phyloP scores from a whole-genome alignment of 2,329 filamentous ascomycete genomes.

The Fusarium sp. region DNA sequence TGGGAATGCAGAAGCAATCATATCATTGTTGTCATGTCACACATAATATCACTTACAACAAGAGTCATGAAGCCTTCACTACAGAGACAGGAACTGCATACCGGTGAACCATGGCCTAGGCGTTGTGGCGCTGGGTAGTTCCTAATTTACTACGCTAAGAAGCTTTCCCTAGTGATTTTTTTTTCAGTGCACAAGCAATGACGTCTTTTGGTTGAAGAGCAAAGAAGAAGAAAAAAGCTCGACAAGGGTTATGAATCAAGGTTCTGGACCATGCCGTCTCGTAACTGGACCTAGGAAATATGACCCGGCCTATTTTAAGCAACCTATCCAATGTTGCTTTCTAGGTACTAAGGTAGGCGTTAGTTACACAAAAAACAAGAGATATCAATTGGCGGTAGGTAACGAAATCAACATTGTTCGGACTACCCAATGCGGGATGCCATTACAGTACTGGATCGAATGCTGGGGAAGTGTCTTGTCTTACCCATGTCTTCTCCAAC shows the following conservation, averaged over 20 bases:
- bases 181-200: slow-evolving; percentile 25
- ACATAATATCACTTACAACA: slow-evolving; percentile 28
- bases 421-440: slow-evolving; percentile 21
- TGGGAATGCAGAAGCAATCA: neutral
- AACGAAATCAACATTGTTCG: neutral
- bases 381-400: slow-evolving; percentile 2
- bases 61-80: slow-evolving; percentile 33
- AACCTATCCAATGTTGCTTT: neutral
- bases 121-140: slow-evolving; percentile 31
- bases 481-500: slow-evolving; percentile 27
- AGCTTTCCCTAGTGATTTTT: slow-evolving; percentile 15
- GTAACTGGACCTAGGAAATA: slow-evolving; percentile 1
- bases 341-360: neutral
- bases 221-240: neutral
- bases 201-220: slow-evolving; percentile 37
- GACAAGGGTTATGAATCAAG: slow-evolving; percentile 28
- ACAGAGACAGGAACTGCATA: slow-evolving; percentile 32
- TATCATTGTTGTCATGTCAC: slow-evolving; percentile 16
- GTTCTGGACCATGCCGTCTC: slow-evolving; percentile 26
- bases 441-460: neutral
- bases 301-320: slow-evolving; percentile 17
- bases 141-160: slow-evolving; percentile 31
- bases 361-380: slow-evolving; percentile 1
- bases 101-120: slow-evolving; percentile 31
- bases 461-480: slow-evolving; percentile 19